These are phyloP conservation scores for Santalum album DNA, from an alignment of 164 flowering plant genomes.

Conservation along the genomic window DNA sequence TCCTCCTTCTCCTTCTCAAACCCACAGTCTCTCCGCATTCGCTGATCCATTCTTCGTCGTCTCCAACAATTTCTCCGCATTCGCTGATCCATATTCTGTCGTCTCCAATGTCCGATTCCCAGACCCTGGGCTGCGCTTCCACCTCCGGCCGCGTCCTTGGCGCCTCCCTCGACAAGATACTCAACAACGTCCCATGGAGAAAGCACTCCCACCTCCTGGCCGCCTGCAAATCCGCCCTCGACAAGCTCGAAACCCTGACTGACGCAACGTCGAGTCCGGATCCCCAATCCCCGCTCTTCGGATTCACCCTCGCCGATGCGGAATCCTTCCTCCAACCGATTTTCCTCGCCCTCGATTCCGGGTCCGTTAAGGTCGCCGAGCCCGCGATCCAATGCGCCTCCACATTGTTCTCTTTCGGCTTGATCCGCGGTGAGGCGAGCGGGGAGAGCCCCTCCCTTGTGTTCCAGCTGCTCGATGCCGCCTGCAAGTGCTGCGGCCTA, in stretches of 20 bases:
- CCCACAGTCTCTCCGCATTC: too few species aligned
- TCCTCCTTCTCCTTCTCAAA: too few species aligned
- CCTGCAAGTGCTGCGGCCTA: conserved; percentile 47
- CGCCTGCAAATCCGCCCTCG: conserved; percentile 74
- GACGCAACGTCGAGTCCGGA: conserved; percentile 23
- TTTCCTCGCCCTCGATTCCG: conserved; percentile 63
- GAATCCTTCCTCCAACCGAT: conserved; percentile 57
- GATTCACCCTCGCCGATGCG: conserved; percentile 44
- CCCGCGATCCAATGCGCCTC: conserved; percentile 74
- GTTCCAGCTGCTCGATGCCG: conserved; percentile 40
- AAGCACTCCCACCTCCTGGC: conserved; percentile 78
- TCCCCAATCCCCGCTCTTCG: conserved; percentile 31
- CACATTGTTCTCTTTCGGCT: conserved; percentile 51
- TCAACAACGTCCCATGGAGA: conserved; percentile 96
- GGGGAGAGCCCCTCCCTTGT: conserved; percentile 6
- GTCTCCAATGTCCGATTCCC: conserved; percentile 46
- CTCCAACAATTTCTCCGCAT: too few species aligned
- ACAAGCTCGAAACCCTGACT: conserved; percentile 50
- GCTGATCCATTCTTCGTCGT: too few species aligned
- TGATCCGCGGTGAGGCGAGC: conserved; percentile 44
- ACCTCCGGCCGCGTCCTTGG: conserved; percentile 72
- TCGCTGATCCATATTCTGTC: too few species aligned
- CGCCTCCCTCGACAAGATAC: conserved; percentile 88
- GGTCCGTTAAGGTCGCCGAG: conserved; percentile 62
- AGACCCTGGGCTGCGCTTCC: conserved; percentile 75